Base-by-base conservation (phyloP, 306 rosid genomes). In the Glycine latifolia region DNA sequence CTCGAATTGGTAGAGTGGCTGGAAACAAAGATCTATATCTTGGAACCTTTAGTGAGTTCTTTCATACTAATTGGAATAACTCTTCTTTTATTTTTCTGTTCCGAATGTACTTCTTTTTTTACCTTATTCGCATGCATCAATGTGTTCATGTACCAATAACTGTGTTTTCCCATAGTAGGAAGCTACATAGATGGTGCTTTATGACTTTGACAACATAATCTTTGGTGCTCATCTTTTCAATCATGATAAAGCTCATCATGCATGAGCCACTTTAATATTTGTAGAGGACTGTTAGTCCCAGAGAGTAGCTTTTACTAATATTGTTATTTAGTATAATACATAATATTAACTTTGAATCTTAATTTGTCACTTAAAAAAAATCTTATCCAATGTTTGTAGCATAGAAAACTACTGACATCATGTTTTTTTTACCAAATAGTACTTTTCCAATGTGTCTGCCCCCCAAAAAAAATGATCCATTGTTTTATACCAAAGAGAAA, bases 1-100 rank as follows among this genome's bases (percentile, higher is more conserved):
- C 98, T 75, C 83, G 97, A 83, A 94, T 94, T 68, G 98, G 98
- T 48, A 90, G 97, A 77, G 97, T 92, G 69, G 98, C 98, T 66
- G 98, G 98, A 52, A 94, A 92, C 83, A 94, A 94, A 83, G 97
- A 94, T 85, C 94, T 94, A 48, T 94, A 94, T 84, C 98, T 94
- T 72, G 98, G 98, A 78, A 94, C 98, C 67, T 94, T 92, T 83
- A 82, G 97, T 94, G 81, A 92, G 97, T 89, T 50, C 63, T 73
- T 83, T 79, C 15, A 35, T 41, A 6, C 15, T 67, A 33, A 44
- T 13, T 46, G 9, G 6, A 26, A 41, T 69, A 56, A 72, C 10
- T 9, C 9, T 26, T 26, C 1, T 26, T 1, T 4, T 53, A 59
- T 41, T 55, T 11, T 12, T 37, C 5, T 3, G 5, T 11, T 20